A percentile compares a stretch with the other conserved stretches of the same genome.
These are phyloP conservation scores for Ophioceras dolichostomum DNA, from an alignment of 2,329 filamentous ascomycete genomes.

Conservation along the genomic window DNA sequence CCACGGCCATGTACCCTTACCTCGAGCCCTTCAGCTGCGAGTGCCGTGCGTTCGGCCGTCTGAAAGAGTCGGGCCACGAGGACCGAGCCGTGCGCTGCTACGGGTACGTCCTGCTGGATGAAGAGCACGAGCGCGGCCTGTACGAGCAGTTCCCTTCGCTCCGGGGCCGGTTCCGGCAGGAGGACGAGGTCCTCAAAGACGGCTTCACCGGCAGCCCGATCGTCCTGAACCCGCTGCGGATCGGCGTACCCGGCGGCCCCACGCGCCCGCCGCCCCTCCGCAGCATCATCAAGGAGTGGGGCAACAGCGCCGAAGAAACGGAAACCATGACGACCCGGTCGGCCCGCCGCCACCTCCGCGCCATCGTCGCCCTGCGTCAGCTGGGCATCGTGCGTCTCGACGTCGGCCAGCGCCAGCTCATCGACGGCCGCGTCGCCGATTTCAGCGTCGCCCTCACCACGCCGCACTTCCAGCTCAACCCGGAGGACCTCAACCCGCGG, in stretches of 20 bases:
- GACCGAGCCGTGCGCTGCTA: too few species aligned
- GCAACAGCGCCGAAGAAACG: not conserved
- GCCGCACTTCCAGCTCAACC: too few species aligned
- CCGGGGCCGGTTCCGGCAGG: slow-evolving; percentile 3
- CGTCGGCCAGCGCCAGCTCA: slow-evolving; percentile 7
- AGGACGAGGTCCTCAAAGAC: not conserved
- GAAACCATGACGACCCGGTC: not conserved
- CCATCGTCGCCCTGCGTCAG: slow-evolving; percentile 6
- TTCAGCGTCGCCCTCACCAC: slow-evolving; percentile 13
- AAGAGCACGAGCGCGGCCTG: slow-evolving; percentile 6
- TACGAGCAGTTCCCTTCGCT: not conserved
- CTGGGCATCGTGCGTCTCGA: slow-evolving; percentile 9
- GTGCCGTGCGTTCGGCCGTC: too few species aligned
- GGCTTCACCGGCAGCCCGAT: slow-evolving; percentile 1
- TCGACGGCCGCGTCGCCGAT: slow-evolving; percentile 11
- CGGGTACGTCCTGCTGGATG: slow-evolving; percentile 14
- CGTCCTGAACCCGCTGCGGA: slow-evolving; percentile 1
- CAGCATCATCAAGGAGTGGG: slow-evolving; percentile 12
- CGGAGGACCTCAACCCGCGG: too few species aligned
- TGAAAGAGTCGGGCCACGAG: too few species aligned
- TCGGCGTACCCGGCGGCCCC: slow-evolving; percentile 5
- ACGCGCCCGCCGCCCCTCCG: slow-evolving; percentile 9
- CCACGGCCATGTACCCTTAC: slow-evolving; percentile 9
- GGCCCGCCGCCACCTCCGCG: slow-evolving; percentile 3
- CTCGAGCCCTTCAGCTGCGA: slow-evolving; percentile 13